Evolutionary conservation across 495 filamentous ascomycete genomes (phyloP).

Genomic region (Penicillium coprophilum): DNA sequence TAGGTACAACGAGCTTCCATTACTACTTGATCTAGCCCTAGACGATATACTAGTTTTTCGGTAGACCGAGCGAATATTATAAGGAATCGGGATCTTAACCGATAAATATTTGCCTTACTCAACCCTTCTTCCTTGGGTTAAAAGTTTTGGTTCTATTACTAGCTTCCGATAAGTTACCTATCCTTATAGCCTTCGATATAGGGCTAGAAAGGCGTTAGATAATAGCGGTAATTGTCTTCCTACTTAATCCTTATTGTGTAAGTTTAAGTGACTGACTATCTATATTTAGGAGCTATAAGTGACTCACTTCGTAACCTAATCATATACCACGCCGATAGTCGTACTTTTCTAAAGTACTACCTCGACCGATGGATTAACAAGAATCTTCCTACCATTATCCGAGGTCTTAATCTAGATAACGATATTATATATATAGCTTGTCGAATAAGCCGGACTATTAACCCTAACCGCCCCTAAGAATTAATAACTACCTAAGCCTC

Average conservation of each 20-base stretch:
- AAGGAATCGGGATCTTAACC: constrained; percentile 37
- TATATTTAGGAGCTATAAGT: constrained; percentile 29
- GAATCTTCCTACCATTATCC: constrained; percentile 33
- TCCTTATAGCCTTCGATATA: constrained; percentile 40
- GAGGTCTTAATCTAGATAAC: constrained; percentile 31
- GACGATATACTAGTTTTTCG: constrained; percentile 26
- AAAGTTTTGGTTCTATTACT: constrained; percentile 32
- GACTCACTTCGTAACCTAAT: constrained; percentile 37
- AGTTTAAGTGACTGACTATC: constrained; percentile 14
- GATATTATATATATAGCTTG: constrained; percentile 34
- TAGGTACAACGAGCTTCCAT: constrained; percentile 29
- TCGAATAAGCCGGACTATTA: constrained; percentile 34
- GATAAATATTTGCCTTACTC: constrained; percentile 32
- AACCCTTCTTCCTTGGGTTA: constrained; percentile 33
- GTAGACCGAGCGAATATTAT: constrained; percentile 26
- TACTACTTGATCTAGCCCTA: constrained; percentile 23
- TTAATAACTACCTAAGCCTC: constrained; percentile 30
- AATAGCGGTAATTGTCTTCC: constrained; percentile 27
- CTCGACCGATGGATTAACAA: constrained; percentile 32
- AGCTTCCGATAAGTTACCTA: constrained; percentile 31
- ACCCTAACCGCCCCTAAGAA: constrained; percentile 33
- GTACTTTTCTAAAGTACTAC: constrained; percentile 38
- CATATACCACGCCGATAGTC: constrained; percentile 33
- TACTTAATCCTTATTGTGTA: constrained; percentile 1
- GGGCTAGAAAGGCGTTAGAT: constrained; percentile 38